Conservation (phyloP, 208 protist species). For the Leishmania aethiopica region DNA sequence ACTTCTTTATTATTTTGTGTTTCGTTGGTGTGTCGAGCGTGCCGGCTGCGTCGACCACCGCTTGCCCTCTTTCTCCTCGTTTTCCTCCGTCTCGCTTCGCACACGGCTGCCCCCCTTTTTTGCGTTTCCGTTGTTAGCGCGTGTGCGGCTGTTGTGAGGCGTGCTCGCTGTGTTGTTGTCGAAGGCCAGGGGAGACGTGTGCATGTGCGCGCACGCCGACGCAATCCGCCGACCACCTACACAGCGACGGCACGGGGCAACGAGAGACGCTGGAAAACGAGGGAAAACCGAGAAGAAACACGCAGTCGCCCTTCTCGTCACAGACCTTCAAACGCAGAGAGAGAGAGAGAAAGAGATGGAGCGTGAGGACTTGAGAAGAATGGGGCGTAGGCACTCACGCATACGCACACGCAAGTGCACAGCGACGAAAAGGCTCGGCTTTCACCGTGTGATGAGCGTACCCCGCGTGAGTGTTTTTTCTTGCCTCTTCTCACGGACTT, state of each 20-base stretch:
- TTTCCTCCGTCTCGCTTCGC: neutral
- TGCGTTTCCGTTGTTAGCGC: neutral
- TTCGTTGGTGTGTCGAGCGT: neutral
- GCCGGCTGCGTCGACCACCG: neutral
- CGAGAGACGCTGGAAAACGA: neutral
- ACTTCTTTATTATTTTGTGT: constrained; percentile 7
- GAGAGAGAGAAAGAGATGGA: too few relatives aligned
- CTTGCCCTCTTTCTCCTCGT: neutral
- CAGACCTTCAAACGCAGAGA: neutral
- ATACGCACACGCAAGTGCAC: too few relatives aligned
- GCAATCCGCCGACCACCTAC: too few relatives aligned
- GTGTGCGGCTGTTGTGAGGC: neutral
- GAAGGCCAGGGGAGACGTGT: neutral
- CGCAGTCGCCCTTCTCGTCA: neutral
- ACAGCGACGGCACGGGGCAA: neutral
- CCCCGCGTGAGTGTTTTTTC: too few relatives aligned
- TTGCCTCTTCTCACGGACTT: too few relatives aligned
- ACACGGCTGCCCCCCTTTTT: neutral
- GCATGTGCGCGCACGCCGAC: neutral
- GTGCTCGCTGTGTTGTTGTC: neutral
- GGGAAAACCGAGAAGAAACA: neutral
- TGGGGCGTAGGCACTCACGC: too few relatives aligned
- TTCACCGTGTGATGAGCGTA: too few relatives aligned
- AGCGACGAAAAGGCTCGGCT: too few relatives aligned
- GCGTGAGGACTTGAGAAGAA: too few relatives aligned